Evolutionary conservation across 345 rosid genomes (phyloP).

Genomic region (Linum trigynum): DNA sequence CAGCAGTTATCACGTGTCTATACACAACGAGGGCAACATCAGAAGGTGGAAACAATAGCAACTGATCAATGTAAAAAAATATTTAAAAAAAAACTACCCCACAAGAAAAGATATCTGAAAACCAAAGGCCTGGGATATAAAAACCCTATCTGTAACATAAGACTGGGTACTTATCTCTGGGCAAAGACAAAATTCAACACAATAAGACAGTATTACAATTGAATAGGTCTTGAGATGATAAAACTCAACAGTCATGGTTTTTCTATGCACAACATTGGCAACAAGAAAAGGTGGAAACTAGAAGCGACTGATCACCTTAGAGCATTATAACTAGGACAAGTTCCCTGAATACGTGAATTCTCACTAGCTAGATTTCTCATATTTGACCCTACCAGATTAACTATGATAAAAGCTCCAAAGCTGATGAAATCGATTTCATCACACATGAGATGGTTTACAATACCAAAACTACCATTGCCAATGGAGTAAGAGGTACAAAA

Average conservation of each 20-base stretch:
- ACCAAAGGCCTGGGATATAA: too few species aligned
- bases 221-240: too few species aligned
- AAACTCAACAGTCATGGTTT: too few species aligned
- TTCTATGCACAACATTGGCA: not conserved
- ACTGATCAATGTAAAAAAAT: constrained; percentile 12
- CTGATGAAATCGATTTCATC: constrained; percentile 40
- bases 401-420: constrained; percentile 84
- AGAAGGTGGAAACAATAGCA: constrained; percentile 32
- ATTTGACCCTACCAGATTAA: constrained; percentile 56
- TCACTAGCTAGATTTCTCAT: not conserved
- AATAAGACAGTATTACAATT: too few species aligned
- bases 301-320: not conserved
- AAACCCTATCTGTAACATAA: too few species aligned
- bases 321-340: not conserved
- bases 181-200: too few species aligned
- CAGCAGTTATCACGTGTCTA: constrained; percentile 12
- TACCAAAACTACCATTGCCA: not conserved
- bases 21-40: constrained; percentile 37
- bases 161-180: too few species aligned
- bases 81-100: too few species aligned
- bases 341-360: not conserved
- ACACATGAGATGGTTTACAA: constrained; percentile 29
- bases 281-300: not conserved
- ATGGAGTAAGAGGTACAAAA: not conserved
- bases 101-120: too few species aligned